Evolutionary conservation across 2,329 filamentous ascomycete species (phyloP).

Genomic region (Cladosporium phlei): DNA sequence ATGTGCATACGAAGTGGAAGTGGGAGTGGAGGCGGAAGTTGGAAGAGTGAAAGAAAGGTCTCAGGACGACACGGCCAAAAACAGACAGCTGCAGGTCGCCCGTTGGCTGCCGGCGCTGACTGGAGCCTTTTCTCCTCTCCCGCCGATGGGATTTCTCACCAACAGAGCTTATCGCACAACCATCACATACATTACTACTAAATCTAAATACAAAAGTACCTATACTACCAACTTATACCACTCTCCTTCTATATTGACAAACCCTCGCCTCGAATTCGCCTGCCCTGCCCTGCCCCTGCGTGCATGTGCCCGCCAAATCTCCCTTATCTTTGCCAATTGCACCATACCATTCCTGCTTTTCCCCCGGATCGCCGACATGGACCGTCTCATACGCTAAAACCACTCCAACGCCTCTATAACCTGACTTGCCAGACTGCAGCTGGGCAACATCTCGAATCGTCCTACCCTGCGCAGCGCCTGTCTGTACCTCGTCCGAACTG

Average conservation of each 20-base stretch:
- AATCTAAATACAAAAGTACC: background rate
- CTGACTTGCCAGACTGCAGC: too few species aligned
- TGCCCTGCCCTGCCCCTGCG: slow-evolving; percentile 8
- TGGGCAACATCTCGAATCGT: background rate
- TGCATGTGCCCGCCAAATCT: slow-evolving; percentile 1
- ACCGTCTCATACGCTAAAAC: slow-evolving; percentile 6
- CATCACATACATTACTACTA: background rate
- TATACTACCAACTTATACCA: slow-evolving; percentile 3
- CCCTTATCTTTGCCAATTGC: slow-evolving; percentile 14
- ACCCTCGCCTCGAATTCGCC: background rate
- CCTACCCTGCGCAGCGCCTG: background rate
- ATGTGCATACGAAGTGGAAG: background rate
- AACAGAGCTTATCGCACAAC: background rate
- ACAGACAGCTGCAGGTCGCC: too few species aligned
- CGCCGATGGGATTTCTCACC: background rate
- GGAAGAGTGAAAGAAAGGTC: background rate
- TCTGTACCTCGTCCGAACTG: slow-evolving; percentile 5
- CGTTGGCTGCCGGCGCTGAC: background rate
- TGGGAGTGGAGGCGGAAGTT: background rate
- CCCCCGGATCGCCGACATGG: slow-evolving; percentile 10
- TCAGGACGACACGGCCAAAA: too few species aligned
- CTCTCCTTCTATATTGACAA: slow-evolving; percentile 1
- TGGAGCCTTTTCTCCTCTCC: background rate
- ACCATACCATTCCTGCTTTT: background rate
- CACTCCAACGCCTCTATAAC: slow-evolving; percentile 4